phyloP scores from a whole-genome alignment of 257 asterid genomes.

The Solanum sejunctum region DNA sequence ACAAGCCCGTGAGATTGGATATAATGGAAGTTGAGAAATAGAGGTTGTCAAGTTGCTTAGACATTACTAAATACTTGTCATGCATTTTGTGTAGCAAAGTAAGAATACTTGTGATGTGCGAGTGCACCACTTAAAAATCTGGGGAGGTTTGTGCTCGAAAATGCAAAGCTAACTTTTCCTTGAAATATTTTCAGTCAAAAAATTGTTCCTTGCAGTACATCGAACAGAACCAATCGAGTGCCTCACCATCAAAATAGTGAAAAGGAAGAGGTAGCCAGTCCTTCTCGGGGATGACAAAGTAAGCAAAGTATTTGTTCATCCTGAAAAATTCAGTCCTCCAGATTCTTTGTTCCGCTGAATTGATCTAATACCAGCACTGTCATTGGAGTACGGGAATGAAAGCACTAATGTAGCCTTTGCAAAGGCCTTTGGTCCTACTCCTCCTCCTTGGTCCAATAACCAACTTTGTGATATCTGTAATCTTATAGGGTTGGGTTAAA shows the following conservation, averaged over 20 bases:
- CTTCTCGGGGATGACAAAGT: neutral
- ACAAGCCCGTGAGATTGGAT: neutral
- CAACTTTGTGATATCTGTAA: no score
- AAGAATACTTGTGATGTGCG: neutral
- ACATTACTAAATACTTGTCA: no score
- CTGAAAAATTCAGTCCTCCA: neutral
- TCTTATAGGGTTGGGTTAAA: no score
- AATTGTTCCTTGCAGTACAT: neutral
- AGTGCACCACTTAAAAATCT: no score
- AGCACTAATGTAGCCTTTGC: neutral
- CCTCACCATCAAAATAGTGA: neutral
- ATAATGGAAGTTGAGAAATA: neutral
- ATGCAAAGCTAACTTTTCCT: neutral
- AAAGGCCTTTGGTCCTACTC: no score
- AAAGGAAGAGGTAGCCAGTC: neutral
- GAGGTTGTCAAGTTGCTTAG: neutral
- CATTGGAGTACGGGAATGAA: neutral
- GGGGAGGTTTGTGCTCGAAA: neutral
- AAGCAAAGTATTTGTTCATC: neutral
- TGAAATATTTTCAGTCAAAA: neutral
- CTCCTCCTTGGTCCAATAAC: no score
- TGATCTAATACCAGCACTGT: neutral
- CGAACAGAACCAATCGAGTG: neutral
- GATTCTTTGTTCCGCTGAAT: neutral
- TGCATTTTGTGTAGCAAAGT: no score